phyloP scores from a whole-genome alignment of 2,329 filamentous ascomycete genomes.

The Botryotinia narcissicola region DNA sequence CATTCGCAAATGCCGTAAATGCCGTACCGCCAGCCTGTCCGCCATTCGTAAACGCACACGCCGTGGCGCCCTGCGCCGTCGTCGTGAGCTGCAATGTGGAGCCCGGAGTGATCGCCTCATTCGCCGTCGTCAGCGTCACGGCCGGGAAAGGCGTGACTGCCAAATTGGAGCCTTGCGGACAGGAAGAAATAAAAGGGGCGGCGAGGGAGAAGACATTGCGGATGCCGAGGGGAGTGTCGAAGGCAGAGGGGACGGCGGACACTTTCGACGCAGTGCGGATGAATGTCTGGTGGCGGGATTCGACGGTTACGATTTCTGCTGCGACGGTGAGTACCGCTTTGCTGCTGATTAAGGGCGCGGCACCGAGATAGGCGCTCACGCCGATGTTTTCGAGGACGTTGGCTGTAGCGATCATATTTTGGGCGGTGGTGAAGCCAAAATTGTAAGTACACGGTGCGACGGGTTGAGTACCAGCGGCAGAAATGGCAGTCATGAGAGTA shows the following conservation, averaged over 20 bases:
- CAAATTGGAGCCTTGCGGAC: slow-evolving; percentile 64
- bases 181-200: slow-evolving; percentile 68
- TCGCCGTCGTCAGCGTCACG: slow-evolving; percentile 49
- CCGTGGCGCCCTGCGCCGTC: slow-evolving; percentile 51
- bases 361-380: slow-evolving; percentile 70
- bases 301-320: slow-evolving; percentile 68
- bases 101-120: slow-evolving; percentile 43
- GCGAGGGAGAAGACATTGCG: slow-evolving; percentile 71
- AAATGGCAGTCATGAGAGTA: slow-evolving; percentile 58
- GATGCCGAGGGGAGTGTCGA: slow-evolving; percentile 67
- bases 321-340: slow-evolving; percentile 62
- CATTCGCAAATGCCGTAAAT: slow-evolving; percentile 56
- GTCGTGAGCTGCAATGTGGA: slow-evolving; percentile 49
- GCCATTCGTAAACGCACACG: slow-evolving; percentile 68
- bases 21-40: slow-evolving; percentile 54
- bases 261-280: slow-evolving; percentile 60
- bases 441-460: slow-evolving; percentile 70
- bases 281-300: slow-evolving; percentile 71
- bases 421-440: slow-evolving; percentile 65
- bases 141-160: slow-evolving; percentile 62
- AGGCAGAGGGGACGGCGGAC: slow-evolving; percentile 63
- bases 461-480: slow-evolving; percentile 60
- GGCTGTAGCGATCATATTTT: slow-evolving; percentile 66
- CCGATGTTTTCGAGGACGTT: slow-evolving; percentile 70
- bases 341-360: slow-evolving; percentile 61